Evolutionary conservation across 805 yeast species (phyloP), one percentile per base, ranked within the genome.

Genomic region (Sungouiozyma ichnusensis): DNA sequence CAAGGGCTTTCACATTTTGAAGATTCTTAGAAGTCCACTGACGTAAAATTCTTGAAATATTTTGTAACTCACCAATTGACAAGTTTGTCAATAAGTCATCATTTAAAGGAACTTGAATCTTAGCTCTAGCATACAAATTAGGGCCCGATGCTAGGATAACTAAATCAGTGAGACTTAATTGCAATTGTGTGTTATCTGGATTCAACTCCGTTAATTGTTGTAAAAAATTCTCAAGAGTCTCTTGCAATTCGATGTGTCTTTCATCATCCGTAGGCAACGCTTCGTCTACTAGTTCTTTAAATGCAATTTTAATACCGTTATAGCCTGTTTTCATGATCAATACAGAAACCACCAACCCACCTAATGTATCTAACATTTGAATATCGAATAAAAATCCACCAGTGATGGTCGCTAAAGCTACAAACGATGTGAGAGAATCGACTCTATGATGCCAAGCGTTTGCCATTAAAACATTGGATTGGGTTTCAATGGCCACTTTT

Each of bases 371-470:
- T 43, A 90, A 64, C 81, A 95, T 85, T 36, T 77, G 77, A 36
- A 85, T 73, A 46, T 80, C 74, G 48, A 85, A 73, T 44, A 85
- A 66, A 49, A 81, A 80, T 16, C 95, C 94, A 1, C 86, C 77
- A 0, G 92, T 73, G 38, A 90, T 90, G 1, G 97, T 85, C 2
- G 77, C 73, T 17, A 88, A 72, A 0, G 97, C 96, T 11, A 88
- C 97, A 15, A 81, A 70, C 0, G 96, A 85, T 1, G 97, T 92
- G 50, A 90, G 63, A 1, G 94, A 81, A 58, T 90, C 97, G 9
- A 88, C 88, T 48, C 97, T 73, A 58, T 90, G 97, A 61, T 90
- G 97, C 97, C 97, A 90, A 3, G 97, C 97, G 57, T 90, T 90
- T 3, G 97, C 97, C 34, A 85, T 77, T 38, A 90, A 70, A 3